These are phyloP conservation scores for Geosiphon pyriformis DNA, from an alignment of 192 early-diverging fungal genomes.

Conservation along the genomic window DNA sequence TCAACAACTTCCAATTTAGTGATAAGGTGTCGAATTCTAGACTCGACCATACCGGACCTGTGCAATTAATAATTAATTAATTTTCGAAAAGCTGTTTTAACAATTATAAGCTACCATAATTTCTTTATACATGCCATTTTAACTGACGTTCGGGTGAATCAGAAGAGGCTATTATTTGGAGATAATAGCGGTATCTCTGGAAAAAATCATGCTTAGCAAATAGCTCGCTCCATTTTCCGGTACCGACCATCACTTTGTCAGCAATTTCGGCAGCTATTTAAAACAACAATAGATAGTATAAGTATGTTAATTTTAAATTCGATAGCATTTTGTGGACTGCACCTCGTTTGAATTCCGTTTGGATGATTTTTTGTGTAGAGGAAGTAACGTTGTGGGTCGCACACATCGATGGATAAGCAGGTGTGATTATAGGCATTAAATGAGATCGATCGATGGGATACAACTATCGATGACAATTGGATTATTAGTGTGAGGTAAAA, in stretches of 20 bases:
- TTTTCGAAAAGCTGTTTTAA: neutral
- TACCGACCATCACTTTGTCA: slow-evolving; percentile 71
- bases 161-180: slow-evolving; percentile 82
- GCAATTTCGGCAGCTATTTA: slow-evolving; percentile 61
- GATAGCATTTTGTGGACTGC: too few species aligned
- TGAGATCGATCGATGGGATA: slow-evolving; percentile 77
- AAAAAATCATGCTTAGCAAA: slow-evolving; percentile 92
- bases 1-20: slow-evolving; percentile 76
- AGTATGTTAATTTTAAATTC: too few species aligned
- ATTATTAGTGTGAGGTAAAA: too few species aligned
- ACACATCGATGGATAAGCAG: slow-evolving; percentile 98
- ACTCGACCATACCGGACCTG: slow-evolving; percentile 90
- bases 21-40: slow-evolving; percentile 81
- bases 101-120: neutral
- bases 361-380: slow-evolving; percentile 81
- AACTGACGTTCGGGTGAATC: slow-evolving; percentile 67
- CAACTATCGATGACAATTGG: too few species aligned
- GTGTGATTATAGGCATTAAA: slow-evolving; percentile 97
- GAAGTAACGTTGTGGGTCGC: slow-evolving; percentile 93
- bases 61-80: neutral
- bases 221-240: slow-evolving; percentile 71
- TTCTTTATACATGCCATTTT: slow-evolving; percentile 47
- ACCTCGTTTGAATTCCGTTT: slow-evolving; percentile 73
- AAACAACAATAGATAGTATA: too few species aligned
- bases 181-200: slow-evolving; percentile 76